A percentile compares a stretch with the other conserved stretches of the same genome.
Conservation (phyloP, 2,329 filamentous ascomycete genomes). For the Fusarium nelsonii region DNA sequence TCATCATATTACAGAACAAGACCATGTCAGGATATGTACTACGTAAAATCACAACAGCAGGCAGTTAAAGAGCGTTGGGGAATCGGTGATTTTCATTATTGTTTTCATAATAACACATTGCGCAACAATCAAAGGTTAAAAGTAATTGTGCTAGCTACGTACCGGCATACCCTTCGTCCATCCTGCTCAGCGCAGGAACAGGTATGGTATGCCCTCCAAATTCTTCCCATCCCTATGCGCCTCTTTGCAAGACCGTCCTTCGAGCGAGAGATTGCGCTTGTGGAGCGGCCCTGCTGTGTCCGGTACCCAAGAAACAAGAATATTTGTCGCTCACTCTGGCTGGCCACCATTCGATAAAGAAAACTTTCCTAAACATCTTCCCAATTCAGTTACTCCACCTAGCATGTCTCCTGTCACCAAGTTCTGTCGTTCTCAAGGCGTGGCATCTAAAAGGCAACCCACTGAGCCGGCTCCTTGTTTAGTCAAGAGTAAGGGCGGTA, state of each 20-base stretch:
- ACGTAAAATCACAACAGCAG: neutral
- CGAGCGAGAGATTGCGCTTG: conserved; percentile 34
- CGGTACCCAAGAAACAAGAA: conserved; percentile 44
- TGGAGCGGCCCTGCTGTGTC: conserved; percentile 34
- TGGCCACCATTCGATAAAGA: conserved; percentile 27
- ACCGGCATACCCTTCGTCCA: conserved; percentile 27
- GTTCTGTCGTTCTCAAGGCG: conserved; percentile 14
- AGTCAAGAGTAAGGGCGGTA: conserved; percentile 66
- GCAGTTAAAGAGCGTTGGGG: conserved; percentile 7
- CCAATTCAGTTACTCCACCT: conserved; percentile 26
- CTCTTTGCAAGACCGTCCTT: conserved; percentile 42
- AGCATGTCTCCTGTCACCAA: conserved; percentile 20
- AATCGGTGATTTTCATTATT: conserved; percentile 33
- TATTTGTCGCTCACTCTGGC: conserved; percentile 36
- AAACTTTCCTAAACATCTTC: conserved; percentile 22
- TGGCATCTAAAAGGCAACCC: conserved; percentile 33
- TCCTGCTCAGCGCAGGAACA: conserved; percentile 46
- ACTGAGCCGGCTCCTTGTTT: conserved; percentile 37
- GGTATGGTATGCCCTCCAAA: conserved; percentile 41
- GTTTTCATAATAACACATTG: conserved; percentile 47
- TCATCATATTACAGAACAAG: neutral
- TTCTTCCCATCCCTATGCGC: conserved; percentile 48
- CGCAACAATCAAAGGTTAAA: conserved; percentile 34
- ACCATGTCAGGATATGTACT: neutral
- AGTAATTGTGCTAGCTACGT: conserved; percentile 36